Evolutionary conservation across 441 rosid species (phyloP).

Genomic region (Populus hybrid): DNA sequence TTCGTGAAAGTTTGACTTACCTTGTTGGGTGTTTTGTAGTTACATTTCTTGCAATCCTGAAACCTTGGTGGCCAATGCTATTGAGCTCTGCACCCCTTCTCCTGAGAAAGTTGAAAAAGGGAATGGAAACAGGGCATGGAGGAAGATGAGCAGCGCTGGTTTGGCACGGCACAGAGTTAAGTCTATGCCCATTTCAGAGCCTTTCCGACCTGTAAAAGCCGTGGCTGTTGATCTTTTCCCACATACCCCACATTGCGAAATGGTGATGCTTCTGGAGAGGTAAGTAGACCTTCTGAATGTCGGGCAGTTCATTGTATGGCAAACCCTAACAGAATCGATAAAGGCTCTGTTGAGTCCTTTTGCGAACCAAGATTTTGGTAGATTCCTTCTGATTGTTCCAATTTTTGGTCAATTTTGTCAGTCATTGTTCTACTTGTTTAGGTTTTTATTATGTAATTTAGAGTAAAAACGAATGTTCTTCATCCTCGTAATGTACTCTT

Average conservation of each 20-base stretch:
- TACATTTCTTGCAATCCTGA: conserved; percentile 98
- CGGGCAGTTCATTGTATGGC: background rate
- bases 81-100: conserved; percentile 89
- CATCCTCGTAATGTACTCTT: background rate
- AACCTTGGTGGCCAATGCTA: conserved; percentile 82
- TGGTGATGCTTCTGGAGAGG: conserved; percentile 94
- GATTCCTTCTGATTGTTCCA: background rate
- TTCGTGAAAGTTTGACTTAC: background rate
- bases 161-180: conserved; percentile 84
- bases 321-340: background rate
- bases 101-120: conserved; percentile 62
- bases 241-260: conserved; percentile 85
- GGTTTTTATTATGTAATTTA: background rate
- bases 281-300: conserved; percentile 20
- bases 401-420: background rate
- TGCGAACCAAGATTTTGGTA: conserved; percentile 6
- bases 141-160: conserved; percentile 73
- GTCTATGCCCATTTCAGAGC: conserved; percentile 88
- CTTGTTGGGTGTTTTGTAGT: conserved; percentile 32
- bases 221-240: conserved; percentile 98
- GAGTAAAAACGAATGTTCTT: background rate
- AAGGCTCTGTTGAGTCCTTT: background rate
- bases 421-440: background rate
- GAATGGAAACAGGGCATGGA: conserved; percentile 56
- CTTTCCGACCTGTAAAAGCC: conserved; percentile 85